phyloP scores from a whole-genome alignment of 768 basidiomycete species.

The Lactifluus pinguis region DNA sequence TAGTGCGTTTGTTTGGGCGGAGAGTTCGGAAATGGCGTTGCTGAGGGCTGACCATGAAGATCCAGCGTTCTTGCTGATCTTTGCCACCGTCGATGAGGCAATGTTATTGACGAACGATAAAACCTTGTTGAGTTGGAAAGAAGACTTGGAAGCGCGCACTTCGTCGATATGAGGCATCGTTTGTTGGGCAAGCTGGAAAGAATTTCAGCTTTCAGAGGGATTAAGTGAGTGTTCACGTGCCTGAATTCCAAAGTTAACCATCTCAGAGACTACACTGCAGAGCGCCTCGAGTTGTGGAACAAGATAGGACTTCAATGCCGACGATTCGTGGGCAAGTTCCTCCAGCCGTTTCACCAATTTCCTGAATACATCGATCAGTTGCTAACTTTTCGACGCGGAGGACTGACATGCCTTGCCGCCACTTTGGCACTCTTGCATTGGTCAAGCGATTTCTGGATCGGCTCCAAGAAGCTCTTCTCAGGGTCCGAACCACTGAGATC shows the following conservation, averaged over 20 bases:
- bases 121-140: constrained; percentile 69
- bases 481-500: constrained; percentile 72
- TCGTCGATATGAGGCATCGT: constrained; percentile 83
- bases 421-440: constrained; percentile 75
- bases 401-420: constrained; percentile 45
- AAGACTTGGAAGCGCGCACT: constrained; percentile 62
- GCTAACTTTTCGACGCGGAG: not conserved
- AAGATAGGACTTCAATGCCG: constrained; percentile 63
- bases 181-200: constrained; percentile 70
- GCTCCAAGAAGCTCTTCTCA: constrained; percentile 67
- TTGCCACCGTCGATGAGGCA: constrained; percentile 60
- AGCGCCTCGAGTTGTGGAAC: constrained; percentile 64
- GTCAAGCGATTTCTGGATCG: constrained; percentile 74
- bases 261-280: constrained; percentile 65
- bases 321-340: constrained; percentile 61
- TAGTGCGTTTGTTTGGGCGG: constrained; percentile 60
- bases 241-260: constrained; percentile 87
- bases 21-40: constrained; percentile 57
- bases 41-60: constrained; percentile 75
- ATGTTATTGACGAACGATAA: constrained; percentile 66
- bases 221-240: constrained; percentile 33
- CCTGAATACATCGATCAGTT: constrained; percentile 33
- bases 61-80: constrained; percentile 52
- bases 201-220: not conserved
- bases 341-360: constrained; percentile 84